Evolutionary conservation across 257 asterid genomes (phyloP), one percentile per base, ranked within the genome.

Genomic region (Solanum appendiculatum): DNA sequence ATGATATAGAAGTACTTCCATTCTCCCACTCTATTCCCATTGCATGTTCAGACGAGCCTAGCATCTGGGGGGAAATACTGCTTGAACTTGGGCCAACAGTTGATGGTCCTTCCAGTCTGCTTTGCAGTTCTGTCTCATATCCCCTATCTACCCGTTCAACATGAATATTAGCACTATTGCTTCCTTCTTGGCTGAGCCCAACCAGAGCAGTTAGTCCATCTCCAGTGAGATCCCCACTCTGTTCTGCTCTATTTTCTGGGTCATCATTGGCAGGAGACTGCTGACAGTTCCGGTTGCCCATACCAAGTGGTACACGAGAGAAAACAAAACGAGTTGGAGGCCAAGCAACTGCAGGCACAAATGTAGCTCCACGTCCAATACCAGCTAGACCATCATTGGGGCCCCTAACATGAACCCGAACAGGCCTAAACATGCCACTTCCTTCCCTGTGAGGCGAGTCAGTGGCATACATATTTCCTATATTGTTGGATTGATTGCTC

Each of bases 191-290:
- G 91, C 96, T 97, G 86, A 97, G 96, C 91, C 99, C 99, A 89
- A 95, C 98, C 92, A 97, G 92, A 91, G 98, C 99, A 58, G 99
- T 97, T 88, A 97, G 91, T 83, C 99, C 99, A 88, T 94, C 99
- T 80, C 95, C 99, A 88, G 95, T 87, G 90, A 94, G 92, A 87
- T 95, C 99, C 68, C 91, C 96, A 66, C 90, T 93, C 91, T 86
- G 91, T 86, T 94, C 98, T 85, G 89, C 91, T 89, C 97, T 93
- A 86, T 92, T 95, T 77, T 94, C 98, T 48, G 94, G 91, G 86
- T 93, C 98, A 88, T 95, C 98, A 90, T 94, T 92, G 74, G 94
- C 97, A 46, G 90, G 92, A 86, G 91, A 90, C 85, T 93, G 98
- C 91, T 92, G 99, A 89, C 92, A 90, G 88, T 87, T 93, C 72